A percentile compares a stretch with the other conserved stretches of the same genome.
Conservation (phyloP, 352 stramenopile genomes). For the Phytophthora sojae region DNA sequence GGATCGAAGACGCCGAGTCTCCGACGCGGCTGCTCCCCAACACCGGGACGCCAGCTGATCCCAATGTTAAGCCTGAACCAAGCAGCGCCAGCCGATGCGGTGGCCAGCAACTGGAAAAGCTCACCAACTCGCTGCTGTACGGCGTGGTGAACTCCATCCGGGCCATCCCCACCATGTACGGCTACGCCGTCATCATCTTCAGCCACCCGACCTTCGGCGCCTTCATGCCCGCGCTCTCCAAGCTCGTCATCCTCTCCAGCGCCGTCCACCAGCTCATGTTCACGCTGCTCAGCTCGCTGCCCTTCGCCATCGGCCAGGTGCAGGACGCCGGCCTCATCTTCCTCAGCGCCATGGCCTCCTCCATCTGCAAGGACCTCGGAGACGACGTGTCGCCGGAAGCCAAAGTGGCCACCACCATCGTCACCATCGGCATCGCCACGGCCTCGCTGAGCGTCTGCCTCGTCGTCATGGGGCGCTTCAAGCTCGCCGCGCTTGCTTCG, state of each 20-base stretch:
- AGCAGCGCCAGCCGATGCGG: background rate
- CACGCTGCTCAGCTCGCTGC: conserved; percentile 88
- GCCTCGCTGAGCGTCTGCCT: conserved; percentile 92
- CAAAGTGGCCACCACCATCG: conserved; percentile 93
- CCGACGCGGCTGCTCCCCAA: conserved; percentile 1
- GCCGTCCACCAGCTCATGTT: conserved; percentile 94
- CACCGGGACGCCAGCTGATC: background rate
- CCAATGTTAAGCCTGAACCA: background rate
- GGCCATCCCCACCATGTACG: conserved; percentile 93
- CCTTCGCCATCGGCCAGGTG: conserved; percentile 97
- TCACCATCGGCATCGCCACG: conserved; percentile 92
- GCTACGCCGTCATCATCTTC: conserved; percentile 96
- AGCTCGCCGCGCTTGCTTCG: conserved; percentile 94
- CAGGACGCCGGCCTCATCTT: conserved; percentile 99
- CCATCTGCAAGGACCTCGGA: conserved; percentile 78
- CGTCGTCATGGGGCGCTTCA: conserved; percentile 92
- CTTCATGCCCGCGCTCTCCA: conserved; percentile 91
- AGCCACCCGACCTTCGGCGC: conserved; percentile 82
- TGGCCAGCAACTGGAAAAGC: conserved; percentile 23
- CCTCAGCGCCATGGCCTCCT: conserved; percentile 93
- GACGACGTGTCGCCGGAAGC: conserved; percentile 58
- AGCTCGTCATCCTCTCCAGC: conserved; percentile 96
- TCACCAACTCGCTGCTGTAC: conserved; percentile 60
- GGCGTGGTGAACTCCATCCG: conserved; percentile 93
- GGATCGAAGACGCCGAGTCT: background rate